Conservation (phyloP, 1,139 yeast genomes). For the Hemisphaericaspora xylanilytica region DNA sequence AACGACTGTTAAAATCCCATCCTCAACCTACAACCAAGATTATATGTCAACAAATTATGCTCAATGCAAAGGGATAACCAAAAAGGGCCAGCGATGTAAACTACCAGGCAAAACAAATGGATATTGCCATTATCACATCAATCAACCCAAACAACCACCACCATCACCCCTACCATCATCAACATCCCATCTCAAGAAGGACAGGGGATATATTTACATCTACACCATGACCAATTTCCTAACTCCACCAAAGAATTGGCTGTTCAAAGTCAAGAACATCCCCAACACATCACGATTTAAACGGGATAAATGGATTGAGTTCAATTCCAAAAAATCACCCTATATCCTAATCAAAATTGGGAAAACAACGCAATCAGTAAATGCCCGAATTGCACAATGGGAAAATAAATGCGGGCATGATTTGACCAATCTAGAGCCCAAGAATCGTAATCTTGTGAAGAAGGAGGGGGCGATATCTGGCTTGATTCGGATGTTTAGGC, state of each 20-base stretch:
- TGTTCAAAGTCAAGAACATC: slow-evolving; percentile 32
- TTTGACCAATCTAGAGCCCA: slow-evolving; percentile 13
- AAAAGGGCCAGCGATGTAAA: slow-evolving; percentile 29
- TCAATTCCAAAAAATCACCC: slow-evolving; percentile 37
- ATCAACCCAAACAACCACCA: slow-evolving; percentile 1
- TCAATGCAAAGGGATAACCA: slow-evolving; percentile 34
- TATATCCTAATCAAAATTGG: slow-evolving; percentile 54
- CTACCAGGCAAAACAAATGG: slow-evolving; percentile 18
- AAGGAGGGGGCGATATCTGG: slow-evolving; percentile 11
- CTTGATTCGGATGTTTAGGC: slow-evolving; percentile 6
- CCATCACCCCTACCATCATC: neutral
- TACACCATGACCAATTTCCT: slow-evolving; percentile 42
- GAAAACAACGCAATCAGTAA: slow-evolving; percentile 49
- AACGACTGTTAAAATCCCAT: no score
- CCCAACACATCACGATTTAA: slow-evolving; percentile 24
- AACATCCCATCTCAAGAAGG: slow-evolving; percentile 3
- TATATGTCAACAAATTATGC: neutral
- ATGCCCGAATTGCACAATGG: slow-evolving; percentile 51
- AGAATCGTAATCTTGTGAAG: slow-evolving; percentile 8
- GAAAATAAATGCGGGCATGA: slow-evolving; percentile 51
- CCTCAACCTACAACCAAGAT: no score
- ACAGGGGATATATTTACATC: slow-evolving; percentile 49
- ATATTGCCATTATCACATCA: slow-evolving; percentile 28
- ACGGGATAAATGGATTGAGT: slow-evolving; percentile 30
- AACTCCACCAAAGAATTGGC: slow-evolving; percentile 20